These are phyloP conservation scores for Lavandula angustifolia DNA, from an alignment of 257 asterid genomes.

Conservation along the genomic window DNA sequence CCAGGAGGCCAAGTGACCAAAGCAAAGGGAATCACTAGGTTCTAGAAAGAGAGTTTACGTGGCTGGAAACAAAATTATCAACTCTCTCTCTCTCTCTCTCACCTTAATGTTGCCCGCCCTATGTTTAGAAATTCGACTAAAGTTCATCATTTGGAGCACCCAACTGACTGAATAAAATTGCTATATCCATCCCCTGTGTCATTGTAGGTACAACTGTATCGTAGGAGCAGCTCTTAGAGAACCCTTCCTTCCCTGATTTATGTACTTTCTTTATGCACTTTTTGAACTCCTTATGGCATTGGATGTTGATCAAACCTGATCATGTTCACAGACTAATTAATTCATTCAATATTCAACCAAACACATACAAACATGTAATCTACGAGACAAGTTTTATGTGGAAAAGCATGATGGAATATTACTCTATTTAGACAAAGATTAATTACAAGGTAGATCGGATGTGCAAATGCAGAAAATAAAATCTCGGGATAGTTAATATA, in stretches of 20 bases:
- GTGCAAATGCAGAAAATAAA: neutral
- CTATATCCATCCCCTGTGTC: slow-evolving; percentile 87
- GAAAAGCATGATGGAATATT: neutral
- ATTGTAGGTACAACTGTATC: slow-evolving; percentile 81
- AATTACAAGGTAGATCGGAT: neutral
- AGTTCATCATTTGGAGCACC: slow-evolving; percentile 61
- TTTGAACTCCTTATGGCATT: slow-evolving; percentile 89
- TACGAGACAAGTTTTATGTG: neutral
- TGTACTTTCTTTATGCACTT: slow-evolving; percentile 73
- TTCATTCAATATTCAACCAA: neutral
- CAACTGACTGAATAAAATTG: slow-evolving; percentile 73
- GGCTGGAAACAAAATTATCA: slow-evolving; percentile 1
- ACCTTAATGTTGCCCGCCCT: neutral
- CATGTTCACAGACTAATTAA: neutral
- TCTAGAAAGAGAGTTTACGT: slow-evolving; percentile 3
- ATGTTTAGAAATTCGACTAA: slow-evolving; percentile 29
- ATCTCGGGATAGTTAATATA: neutral
- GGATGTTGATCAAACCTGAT: slow-evolving; percentile 67
- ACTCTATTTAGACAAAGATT: neutral
- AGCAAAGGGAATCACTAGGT: slow-evolving; percentile 13
- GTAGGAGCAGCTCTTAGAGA: slow-evolving; percentile 65
- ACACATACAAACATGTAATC: neutral
- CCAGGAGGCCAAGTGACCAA: neutral
- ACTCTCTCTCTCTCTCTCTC: neutral
- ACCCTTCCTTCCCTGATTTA: slow-evolving; percentile 77